A percentile compares a stretch with the other conserved stretches of the same genome.
Evolutionary conservation across 164 flowering plant genomes (phyloP).

Genomic region (Aristolochia californica): DNA sequence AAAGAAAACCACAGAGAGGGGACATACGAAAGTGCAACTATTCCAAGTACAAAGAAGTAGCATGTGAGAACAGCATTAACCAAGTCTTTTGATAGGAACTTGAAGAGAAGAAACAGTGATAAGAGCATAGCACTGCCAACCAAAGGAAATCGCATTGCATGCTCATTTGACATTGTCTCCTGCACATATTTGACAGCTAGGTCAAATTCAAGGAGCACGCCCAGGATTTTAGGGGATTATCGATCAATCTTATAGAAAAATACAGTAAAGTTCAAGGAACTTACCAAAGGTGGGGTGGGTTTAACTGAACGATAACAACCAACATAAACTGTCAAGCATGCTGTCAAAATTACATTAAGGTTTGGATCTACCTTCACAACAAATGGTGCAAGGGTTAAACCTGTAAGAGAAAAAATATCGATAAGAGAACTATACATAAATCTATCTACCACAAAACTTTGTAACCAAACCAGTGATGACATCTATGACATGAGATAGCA

Average conservation of each 20-base stretch:
- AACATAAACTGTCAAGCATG: slow-evolving; percentile 80
- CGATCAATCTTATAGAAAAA: not conserved
- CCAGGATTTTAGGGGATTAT: not conserved
- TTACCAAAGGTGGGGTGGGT: slow-evolving; percentile 91
- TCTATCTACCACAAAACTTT: not conserved
- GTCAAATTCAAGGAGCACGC: not conserved
- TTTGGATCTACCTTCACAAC: slow-evolving; percentile 82
- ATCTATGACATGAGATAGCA: no score
- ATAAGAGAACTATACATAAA: not conserved
- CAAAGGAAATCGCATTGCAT: slow-evolving; percentile 95
- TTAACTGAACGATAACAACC: slow-evolving; percentile 96
- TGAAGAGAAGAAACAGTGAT: slow-evolving; percentile 84
- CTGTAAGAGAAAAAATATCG: slow-evolving; percentile 26
- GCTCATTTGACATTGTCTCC: slow-evolving; percentile 98
- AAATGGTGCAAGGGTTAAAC: slow-evolving; percentile 81
- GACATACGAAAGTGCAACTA: slow-evolving; percentile 89
- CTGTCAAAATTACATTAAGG: slow-evolving; percentile 86
- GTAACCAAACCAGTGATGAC: not conserved
- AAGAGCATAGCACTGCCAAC: slow-evolving; percentile 96
- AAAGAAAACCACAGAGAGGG: slow-evolving; percentile 9
- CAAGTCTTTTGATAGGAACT: slow-evolving; percentile 91
- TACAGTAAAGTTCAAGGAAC: slow-evolving; percentile 7
- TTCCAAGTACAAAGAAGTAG: slow-evolving; percentile 93
- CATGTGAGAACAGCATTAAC: slow-evolving; percentile 90
- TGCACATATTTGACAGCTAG: slow-evolving; percentile 19